A percentile compares a stretch with the other conserved stretches of the same genome.
Conservation (phyloP, 1,284 basidiomycete species). For the Apiotrichum siamense region DNA sequence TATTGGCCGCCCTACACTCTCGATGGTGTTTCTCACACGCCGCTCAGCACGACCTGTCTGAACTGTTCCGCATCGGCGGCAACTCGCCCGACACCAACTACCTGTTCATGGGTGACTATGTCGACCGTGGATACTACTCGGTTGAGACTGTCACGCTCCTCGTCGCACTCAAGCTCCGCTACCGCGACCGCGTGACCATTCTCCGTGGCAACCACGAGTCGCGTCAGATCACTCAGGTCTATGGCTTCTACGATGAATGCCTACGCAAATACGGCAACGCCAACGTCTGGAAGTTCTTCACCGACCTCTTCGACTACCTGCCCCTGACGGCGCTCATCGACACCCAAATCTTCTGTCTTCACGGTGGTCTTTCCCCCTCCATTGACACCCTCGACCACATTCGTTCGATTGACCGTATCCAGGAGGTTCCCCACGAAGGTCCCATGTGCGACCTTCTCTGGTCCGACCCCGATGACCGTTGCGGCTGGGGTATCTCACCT, state of each 20-base stretch:
- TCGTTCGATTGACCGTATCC: constrained; percentile 94
- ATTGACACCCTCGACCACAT: constrained; percentile 99
- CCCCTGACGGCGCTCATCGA: constrained; percentile 96
- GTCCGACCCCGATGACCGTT: constrained; percentile 99
- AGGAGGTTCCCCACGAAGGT: constrained; percentile 98
- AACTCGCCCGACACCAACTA: constrained; percentile 99
- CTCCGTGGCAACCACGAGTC: constrained; percentile 98
- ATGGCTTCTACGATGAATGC: constrained; percentile 99
- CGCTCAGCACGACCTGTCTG: constrained; percentile 89
- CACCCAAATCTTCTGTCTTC: constrained; percentile 99
- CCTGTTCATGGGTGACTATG: constrained; percentile 99
- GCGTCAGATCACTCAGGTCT: constrained; percentile 98
- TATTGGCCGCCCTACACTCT: constrained; percentile 27
- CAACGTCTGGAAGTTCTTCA: constrained; percentile 99
- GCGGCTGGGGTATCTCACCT: constrained; percentile 98
- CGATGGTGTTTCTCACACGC: not conserved
- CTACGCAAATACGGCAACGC: constrained; percentile 99
- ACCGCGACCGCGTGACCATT: constrained; percentile 97
- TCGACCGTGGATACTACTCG: constrained; percentile 98
- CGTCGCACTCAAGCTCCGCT: constrained; percentile 94
- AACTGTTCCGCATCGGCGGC: constrained; percentile 97
- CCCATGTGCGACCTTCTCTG: constrained; percentile 99
- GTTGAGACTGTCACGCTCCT: constrained; percentile 99
- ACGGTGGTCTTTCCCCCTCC: constrained; percentile 95
- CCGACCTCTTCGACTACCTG: constrained; percentile 97